phyloP scores from a whole-genome alignment of 805 yeast species.

The Kluyveromyces dobzhanskii region DNA sequence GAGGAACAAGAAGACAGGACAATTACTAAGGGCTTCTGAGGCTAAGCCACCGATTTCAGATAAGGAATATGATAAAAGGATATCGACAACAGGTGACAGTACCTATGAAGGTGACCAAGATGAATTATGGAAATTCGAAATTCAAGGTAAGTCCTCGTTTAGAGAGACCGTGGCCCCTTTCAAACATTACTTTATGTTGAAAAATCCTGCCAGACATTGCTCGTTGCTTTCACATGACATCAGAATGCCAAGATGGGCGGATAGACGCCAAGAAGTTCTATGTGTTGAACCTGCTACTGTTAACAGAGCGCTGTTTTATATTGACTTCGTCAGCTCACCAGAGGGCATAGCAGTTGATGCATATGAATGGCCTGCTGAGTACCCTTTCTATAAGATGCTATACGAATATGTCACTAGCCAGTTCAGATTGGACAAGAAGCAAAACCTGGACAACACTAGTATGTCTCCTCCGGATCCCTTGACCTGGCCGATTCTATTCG shows the following conservation, averaged over 20 bases:
- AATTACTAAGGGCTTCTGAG: conserved; percentile 56
- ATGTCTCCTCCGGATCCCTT: background rate
- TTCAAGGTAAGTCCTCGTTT: conserved; percentile 27
- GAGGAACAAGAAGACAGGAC: conserved; percentile 62
- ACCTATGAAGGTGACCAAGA: conserved; percentile 57
- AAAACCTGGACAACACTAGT: background rate
- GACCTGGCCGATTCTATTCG: background rate
- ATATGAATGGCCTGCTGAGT: conserved; percentile 11
- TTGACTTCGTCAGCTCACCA: conserved; percentile 47
- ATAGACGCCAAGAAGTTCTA: conserved; percentile 77
- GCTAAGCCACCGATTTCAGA: conserved; percentile 82
- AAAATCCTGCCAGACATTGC: conserved; percentile 63
- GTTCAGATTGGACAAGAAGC: conserved; percentile 1
- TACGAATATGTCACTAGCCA: conserved; percentile 10
- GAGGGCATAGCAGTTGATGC: conserved; percentile 12
- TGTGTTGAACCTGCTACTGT: conserved; percentile 70
- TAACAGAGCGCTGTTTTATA: conserved; percentile 62
- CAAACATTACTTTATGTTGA: conserved; percentile 50
- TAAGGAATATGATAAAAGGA: conserved; percentile 84
- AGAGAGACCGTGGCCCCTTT: conserved; percentile 17
- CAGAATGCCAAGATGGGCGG: conserved; percentile 79
- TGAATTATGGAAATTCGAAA: conserved; percentile 61
- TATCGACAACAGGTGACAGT: conserved; percentile 58
- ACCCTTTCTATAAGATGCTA: conserved; percentile 16
- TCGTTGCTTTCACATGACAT: conserved; percentile 62